These are phyloP conservation scores for Blastomyces gilchristii DNA, from an alignment of 2,329 filamentous ascomycete genomes.

Conservation along the genomic window DNA sequence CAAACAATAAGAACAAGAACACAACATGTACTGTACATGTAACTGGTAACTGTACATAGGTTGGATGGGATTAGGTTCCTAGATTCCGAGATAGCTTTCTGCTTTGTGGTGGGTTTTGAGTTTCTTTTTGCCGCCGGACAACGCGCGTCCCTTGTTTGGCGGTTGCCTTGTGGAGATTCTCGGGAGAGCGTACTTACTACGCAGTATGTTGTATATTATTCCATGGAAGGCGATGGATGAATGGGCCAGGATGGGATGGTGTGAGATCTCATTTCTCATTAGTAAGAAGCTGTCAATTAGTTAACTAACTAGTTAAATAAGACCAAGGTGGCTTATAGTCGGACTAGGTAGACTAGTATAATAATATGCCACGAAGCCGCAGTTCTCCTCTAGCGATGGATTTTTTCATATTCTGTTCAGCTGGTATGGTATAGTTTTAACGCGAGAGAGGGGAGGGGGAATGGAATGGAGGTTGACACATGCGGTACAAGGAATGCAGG, in stretches of 20 bases:
- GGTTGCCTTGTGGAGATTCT: constrained; percentile 4
- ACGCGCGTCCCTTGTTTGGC: constrained; percentile 7
- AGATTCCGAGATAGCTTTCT: neutral
- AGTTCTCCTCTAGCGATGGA: too few relatives aligned
- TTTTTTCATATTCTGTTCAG: neutral
- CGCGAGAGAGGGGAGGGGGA: neutral
- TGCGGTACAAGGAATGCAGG: neutral
- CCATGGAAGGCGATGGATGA: neutral
- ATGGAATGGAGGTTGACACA: neutral
- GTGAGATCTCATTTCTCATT: too few relatives aligned
- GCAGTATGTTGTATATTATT: too few relatives aligned
- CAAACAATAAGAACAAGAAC: too few relatives aligned
- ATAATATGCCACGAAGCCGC: too few relatives aligned
- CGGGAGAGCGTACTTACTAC: neutral
- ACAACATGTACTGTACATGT: too few relatives aligned
- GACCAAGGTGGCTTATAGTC: neutral
- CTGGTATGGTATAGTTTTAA: neutral
- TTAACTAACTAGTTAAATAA: neutral
- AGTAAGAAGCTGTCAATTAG: too few relatives aligned
- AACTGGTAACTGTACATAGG: too few relatives aligned
- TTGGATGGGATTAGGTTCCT: neutral
- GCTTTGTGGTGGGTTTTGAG: neutral
- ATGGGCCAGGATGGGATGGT: neutral
- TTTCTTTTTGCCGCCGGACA: neutral
- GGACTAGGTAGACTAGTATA: too few relatives aligned